Evolutionary conservation across 805 yeast genomes (phyloP), one percentile per base, ranked within the genome.

Genomic region (Debaryomyces castellii): DNA sequence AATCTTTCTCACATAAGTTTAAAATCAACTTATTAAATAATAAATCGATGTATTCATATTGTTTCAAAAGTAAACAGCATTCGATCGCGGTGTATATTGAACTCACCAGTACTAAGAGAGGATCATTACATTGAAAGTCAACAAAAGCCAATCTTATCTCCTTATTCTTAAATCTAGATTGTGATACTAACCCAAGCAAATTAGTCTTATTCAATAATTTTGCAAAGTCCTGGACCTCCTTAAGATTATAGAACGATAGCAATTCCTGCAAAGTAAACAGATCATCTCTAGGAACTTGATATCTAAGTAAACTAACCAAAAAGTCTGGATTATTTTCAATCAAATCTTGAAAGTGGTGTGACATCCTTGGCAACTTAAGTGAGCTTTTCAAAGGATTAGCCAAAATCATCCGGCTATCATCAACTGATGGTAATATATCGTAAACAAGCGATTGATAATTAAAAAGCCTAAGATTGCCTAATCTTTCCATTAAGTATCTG

Each of bases 1-100:
- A 41, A 28, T 41, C 38, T 5, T 47, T 23, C 22, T 56, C 55
- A 9, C 57, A 48, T 6, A 60, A 53, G 44, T 59, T 60, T 22
- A 66, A 51, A 14, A 69, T 47, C 4, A 70, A 47, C 47, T 68
- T 71, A 45, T 58, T 62, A 40, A 68, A 51, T 14, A 71, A 45
- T n/a, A 54, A 47, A 47, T 71, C 75, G 28, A 71, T 54, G 40
- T 61, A 58, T 22, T 59, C 61, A 46, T 47, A 61, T 40, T 57
- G 53, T 7, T 58, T 43, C 14, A 66, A 48, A 11, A 58, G 51
- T 12, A 63, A 54, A 41, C 73, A 68, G 1, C 58, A 61, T 5
- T 53, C 50, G 21, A 72, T 64, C 0, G 69, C 62, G 5, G 43
- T 32, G 34, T 62, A 60, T 4, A 71, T 49, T 1, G 63, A 50